These are phyloP conservation scores for Penicillium dipodomyicola DNA, from an alignment of 495 filamentous ascomycete genomes.

Conservation along the genomic window DNA sequence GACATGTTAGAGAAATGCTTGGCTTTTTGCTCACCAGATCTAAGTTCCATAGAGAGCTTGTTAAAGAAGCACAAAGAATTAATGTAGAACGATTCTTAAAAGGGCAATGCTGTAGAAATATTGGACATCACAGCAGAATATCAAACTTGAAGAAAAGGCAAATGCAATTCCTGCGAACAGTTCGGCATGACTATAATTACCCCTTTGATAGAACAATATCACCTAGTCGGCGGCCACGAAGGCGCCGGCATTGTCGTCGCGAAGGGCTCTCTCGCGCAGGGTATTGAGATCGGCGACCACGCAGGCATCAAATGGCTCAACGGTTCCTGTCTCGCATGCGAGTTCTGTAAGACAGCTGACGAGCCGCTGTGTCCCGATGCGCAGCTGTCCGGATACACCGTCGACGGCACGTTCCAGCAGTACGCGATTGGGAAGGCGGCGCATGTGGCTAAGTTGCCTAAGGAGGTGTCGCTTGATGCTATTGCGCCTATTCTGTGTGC, in stretches of 20 bases:
- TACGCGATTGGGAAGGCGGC: conserved; percentile 83
- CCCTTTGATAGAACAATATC: no score
- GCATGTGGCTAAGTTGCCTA: conserved; percentile 75
- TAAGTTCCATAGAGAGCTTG: no score
- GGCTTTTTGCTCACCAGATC: no score
- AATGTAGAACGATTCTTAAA: no score
- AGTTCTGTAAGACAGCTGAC: conserved; percentile 73
- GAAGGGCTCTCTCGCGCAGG: conserved; percentile 66
- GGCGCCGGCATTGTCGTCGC: conserved; percentile 85
- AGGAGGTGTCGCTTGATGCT: conserved; percentile 70
- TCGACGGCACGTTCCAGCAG: conserved; percentile 91
- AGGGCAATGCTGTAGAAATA: no score
- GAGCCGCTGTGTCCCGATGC: conserved; percentile 75
- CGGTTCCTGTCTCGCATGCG: conserved; percentile 72
- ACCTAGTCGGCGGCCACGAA: conserved; percentile 93
- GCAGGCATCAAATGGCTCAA: conserved; percentile 93
- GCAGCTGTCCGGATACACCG: conserved; percentile 80
- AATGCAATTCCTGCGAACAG: no score
- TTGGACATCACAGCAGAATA: no score
- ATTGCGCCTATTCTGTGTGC: conserved; percentile 81
- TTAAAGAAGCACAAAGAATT: no score
- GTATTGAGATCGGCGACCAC: conserved; percentile 74
- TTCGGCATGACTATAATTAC: no score
- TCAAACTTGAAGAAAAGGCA: no score
- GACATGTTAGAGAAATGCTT: no score